These are phyloP conservation scores for Beauveria australis DNA, from an alignment of 2,329 filamentous ascomycete genomes.

Conservation along the genomic window DNA sequence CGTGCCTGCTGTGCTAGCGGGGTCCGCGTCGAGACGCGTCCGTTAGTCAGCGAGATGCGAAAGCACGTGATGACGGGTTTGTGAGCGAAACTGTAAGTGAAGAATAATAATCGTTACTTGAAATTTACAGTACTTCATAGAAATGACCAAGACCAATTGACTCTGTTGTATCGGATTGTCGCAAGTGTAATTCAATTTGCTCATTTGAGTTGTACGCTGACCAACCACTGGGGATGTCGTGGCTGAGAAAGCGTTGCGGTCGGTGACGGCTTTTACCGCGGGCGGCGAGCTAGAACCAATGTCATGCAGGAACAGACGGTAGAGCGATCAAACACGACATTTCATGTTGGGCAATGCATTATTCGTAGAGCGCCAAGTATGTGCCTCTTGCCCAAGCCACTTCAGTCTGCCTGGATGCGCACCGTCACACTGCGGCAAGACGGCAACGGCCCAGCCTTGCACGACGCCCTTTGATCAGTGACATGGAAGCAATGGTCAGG, in stretches of 20 bases:
- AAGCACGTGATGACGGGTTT: constrained; percentile 11
- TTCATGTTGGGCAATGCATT: too few species aligned
- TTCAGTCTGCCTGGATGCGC: background rate
- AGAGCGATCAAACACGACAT: too few species aligned
- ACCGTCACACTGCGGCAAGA: background rate
- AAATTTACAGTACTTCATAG: too few species aligned
- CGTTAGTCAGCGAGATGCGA: constrained; percentile 13
- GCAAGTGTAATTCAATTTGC: too few species aligned
- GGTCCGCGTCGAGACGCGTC: constrained; percentile 12
- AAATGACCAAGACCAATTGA: background rate
- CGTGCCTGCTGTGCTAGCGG: constrained; percentile 4
- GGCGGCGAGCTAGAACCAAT: background rate
- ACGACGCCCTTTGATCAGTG: background rate
- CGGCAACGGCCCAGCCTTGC: background rate
- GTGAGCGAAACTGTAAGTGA: too few species aligned
- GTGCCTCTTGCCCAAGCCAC: background rate
- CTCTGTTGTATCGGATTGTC: background rate
- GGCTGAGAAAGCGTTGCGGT: background rate
- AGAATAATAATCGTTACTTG: too few species aligned
- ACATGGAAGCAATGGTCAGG: background rate
- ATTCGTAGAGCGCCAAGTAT: background rate
- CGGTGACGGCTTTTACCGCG: background rate
- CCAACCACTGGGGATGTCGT: too few species aligned
- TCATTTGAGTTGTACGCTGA: too few species aligned
- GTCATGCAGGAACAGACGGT: background rate